Percentiles rank a stretch among this genome's conserved stretches.
Evolutionary conservation across 2,329 filamentous ascomycete species (phyloP).

Genomic region (Xylariomycetidae sp.): DNA sequence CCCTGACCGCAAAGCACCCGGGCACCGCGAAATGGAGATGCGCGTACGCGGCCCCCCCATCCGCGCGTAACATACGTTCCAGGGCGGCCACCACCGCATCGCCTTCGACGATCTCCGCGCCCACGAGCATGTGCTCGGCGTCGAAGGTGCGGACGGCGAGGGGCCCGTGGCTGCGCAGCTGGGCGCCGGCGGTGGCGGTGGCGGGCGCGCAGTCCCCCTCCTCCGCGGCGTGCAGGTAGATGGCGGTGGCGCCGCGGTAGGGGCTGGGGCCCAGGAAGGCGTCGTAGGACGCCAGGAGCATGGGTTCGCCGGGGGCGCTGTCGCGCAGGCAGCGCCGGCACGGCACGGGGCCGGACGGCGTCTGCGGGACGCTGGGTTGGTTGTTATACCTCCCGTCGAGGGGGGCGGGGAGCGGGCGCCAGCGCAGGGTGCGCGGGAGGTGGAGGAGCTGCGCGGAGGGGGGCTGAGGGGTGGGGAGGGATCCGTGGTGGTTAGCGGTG

Average conservation of each 20-base stretch:
- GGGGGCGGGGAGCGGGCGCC: conserved; percentile 6
- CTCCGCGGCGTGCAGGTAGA: conserved; percentile 8
- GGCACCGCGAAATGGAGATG: conserved; percentile 7
- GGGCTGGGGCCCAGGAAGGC: conserved; percentile 12
- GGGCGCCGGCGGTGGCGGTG: conserved; percentile 1
- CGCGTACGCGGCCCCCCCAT: conserved; percentile 5
- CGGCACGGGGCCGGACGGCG: conserved; percentile 4
- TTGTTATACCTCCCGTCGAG: background rate
- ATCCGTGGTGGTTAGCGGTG: background rate
- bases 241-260: conserved; percentile 8
- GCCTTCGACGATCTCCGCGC: conserved; percentile 6
- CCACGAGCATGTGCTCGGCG: conserved; percentile 8
- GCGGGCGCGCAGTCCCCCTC: conserved; percentile 1
- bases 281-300: conserved; percentile 11
- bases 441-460: background rate
- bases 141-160: conserved; percentile 9
- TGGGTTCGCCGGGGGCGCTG: conserved; percentile 7
- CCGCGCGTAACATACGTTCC: conserved; percentile 4
- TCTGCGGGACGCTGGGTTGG: conserved; percentile 1
- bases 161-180: conserved; percentile 2
- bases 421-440: conserved; percentile 7
- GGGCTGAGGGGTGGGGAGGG: background rate
- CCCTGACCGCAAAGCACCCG: conserved; percentile 10
- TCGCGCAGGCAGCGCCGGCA: conserved; percentile 9
- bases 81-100: conserved; percentile 5